These are phyloP conservation scores for Rhizopus arrhizus DNA, from an alignment of 371 early-diverging fungal species.

Conservation along the genomic window DNA sequence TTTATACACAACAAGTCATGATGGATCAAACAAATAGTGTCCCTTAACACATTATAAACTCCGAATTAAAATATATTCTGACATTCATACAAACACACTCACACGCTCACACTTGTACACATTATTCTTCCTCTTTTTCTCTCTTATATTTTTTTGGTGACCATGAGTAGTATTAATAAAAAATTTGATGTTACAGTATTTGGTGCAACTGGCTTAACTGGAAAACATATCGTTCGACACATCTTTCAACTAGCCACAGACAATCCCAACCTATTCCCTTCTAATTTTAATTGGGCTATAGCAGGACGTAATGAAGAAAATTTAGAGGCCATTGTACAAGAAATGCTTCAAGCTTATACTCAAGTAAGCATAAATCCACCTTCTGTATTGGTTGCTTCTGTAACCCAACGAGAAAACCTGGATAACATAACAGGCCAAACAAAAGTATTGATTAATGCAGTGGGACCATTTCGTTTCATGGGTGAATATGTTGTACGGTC, in stretches of 20 bases:
- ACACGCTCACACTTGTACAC: not conserved
- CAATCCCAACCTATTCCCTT: conserved; percentile 21
- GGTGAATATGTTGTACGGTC: conserved; percentile 84
- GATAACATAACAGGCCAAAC: conserved; percentile 59
- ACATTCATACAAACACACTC: not conserved
- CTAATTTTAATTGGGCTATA: conserved; percentile 61
- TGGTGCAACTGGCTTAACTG: conserved; percentile 90
- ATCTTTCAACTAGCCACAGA: conserved; percentile 44
- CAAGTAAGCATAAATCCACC: conserved; percentile 34
- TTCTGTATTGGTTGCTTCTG: conserved; percentile 64
- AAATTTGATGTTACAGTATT: conserved; percentile 68
- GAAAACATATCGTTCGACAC: conserved; percentile 73
- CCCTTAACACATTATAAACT: not conserved
- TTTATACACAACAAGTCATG: not conserved
- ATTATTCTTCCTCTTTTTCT: conserved; percentile 4
- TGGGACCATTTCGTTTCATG: conserved; percentile 83
- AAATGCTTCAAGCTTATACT: conserved; percentile 23
- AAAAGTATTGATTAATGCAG: conserved; percentile 77
- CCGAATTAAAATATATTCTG: not conserved
- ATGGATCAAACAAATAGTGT: not conserved
- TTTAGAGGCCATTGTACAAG: conserved; percentile 38
- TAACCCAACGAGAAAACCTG: conserved; percentile 55
- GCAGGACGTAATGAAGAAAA: conserved; percentile 65
- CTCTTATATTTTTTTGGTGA: not conserved
- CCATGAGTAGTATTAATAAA: conserved; percentile 3